Evolutionary conservation across 306 rosid genomes (phyloP).

Genomic region (Hylodesmum podocarpum): DNA sequence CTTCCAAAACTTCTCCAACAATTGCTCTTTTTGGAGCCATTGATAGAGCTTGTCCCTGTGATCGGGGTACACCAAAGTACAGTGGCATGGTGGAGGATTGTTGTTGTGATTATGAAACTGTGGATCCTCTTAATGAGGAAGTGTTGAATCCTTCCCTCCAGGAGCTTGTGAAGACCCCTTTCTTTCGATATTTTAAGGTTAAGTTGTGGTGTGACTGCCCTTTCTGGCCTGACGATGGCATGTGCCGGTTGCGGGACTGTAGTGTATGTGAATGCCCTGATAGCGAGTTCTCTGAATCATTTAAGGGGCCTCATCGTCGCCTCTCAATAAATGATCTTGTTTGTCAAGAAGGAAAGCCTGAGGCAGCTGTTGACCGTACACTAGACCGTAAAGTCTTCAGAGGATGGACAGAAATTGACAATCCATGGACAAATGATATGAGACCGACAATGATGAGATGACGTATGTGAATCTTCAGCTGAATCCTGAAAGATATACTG

Average conservation of each 20-base stretch:
- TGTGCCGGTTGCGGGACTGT: conserved; percentile 96
- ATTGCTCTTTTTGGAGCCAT: conserved; percentile 54
- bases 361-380: conserved; percentile 95
- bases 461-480: conserved; percentile 92
- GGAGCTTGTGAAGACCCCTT: conserved; percentile 61
- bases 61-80: conserved; percentile 49
- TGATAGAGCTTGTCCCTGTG: conserved; percentile 63
- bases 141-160: conserved; percentile 59
- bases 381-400: conserved; percentile 78
- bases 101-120: conserved; percentile 71
- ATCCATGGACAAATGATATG: conserved; percentile 93
- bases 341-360: conserved; percentile 97
- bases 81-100: conserved; percentile 75
- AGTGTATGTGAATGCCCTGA: conserved; percentile 99
- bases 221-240: conserved; percentile 98
- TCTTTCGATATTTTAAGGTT: conserved; percentile 73
- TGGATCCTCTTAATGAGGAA: conserved; percentile 51
- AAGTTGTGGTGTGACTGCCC: conserved; percentile 98
- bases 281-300: conserved; percentile 76
- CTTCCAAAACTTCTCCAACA: conserved; percentile 45
- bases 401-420: conserved; percentile 87
- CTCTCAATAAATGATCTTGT: conserved; percentile 69
- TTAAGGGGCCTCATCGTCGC: conserved; percentile 68
- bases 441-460: conserved; percentile 94
- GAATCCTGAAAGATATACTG: conserved; percentile 95